phyloP scores from a whole-genome alignment of 345 rosid species.

The Sonneratia caseolaris region DNA sequence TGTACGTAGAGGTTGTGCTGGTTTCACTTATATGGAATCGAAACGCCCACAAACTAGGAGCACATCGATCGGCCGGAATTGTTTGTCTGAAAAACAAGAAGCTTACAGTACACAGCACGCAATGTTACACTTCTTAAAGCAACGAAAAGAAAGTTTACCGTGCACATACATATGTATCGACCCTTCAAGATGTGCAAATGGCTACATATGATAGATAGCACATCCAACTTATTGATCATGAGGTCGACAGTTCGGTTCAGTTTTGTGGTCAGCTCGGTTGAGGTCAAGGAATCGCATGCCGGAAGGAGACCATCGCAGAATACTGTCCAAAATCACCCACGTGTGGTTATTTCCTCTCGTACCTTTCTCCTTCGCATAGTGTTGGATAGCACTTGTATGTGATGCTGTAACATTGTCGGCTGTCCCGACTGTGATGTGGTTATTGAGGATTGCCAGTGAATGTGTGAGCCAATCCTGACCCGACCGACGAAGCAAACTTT shows the following conservation, averaged over 20 bases:
- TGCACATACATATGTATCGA: background rate
- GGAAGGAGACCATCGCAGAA: no score
- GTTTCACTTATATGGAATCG: background rate
- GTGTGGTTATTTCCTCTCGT: no score
- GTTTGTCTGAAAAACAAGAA: background rate
- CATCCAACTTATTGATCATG: no score
- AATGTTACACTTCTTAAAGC: background rate
- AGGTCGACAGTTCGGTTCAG: no score
- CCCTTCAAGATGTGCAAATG: no score
- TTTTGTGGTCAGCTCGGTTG: no score
- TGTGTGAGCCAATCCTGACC: background rate
- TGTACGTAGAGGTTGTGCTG: background rate
- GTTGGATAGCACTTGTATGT: background rate
- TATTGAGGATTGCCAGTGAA: background rate
- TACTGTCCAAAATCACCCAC: no score
- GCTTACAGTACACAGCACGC: background rate
- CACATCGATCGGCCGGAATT: background rate
- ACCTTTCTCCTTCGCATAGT: no score
- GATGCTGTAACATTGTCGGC: no score
- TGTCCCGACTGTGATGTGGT: background rate
- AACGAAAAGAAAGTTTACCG: background rate
- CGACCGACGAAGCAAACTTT: conserved; percentile 4
- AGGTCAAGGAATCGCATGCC: no score
- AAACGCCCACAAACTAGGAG: background rate
- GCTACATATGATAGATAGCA: no score